These are phyloP conservation scores for Zygoascus bituminiphila DNA, from an alignment of 805 yeast genomes.

Conservation along the genomic window DNA sequence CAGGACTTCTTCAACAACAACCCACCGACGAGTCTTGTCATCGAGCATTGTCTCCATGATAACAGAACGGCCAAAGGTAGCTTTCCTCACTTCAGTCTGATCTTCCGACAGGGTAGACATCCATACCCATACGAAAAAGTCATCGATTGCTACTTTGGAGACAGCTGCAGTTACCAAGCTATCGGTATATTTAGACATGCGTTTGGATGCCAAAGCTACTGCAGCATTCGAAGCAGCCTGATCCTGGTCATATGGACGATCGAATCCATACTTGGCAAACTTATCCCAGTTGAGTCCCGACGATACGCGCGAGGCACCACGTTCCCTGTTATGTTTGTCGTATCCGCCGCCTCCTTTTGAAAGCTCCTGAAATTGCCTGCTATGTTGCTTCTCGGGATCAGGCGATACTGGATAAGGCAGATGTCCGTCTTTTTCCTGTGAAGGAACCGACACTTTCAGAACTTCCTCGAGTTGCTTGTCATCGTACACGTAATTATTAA, in stretches of 20 bases:
- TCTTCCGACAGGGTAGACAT: constrained; percentile 67
- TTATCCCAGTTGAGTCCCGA: constrained; percentile 10
- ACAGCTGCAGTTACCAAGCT: constrained; percentile 36
- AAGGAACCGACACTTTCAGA: constrained; percentile 22
- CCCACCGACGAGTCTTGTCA: constrained; percentile 31
- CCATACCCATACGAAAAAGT: constrained; percentile 91
- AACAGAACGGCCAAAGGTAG: constrained; percentile 70
- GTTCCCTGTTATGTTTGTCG: not conserved
- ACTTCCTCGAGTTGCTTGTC: constrained; percentile 20
- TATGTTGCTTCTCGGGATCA: not conserved
- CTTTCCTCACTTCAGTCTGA: constrained; percentile 55
- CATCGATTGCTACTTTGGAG: constrained; percentile 65
- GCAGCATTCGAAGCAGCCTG: not conserved
- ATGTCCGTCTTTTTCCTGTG: constrained; percentile 21
- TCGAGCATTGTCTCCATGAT: constrained; percentile 74
- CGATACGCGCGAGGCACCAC: not conserved
- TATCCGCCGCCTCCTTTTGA: not conserved
- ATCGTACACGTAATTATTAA: constrained; percentile 26
- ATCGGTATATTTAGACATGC: constrained; percentile 8
- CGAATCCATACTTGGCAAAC: constrained; percentile 11
- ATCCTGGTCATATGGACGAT: not conserved
- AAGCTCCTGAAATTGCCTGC: not conserved
- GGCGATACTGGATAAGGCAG: constrained; percentile 30
- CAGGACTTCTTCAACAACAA: constrained; percentile 24
- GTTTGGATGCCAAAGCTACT: not conserved